Base-by-base conservation (phyloP, 2,329 filamentous ascomycete species). In the Fusarium sterilihyphosum region DNA sequence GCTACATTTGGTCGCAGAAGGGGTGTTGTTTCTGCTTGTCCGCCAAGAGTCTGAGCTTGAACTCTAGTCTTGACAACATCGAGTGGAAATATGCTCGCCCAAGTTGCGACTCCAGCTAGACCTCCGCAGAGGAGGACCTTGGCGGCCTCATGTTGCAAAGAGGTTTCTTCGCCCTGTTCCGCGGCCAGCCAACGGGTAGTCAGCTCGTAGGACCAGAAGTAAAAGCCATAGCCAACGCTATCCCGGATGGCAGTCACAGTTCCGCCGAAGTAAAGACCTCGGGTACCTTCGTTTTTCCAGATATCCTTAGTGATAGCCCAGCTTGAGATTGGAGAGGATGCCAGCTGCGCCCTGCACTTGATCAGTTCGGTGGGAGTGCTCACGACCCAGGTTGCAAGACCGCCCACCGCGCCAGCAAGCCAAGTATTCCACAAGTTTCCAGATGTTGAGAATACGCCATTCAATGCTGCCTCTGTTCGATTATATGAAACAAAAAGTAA, bases 201-300 rank as follows among this genome's bases (percentile, higher is more conserved):
- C 67, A 95, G 85, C 82, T 97, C 93, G 80, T 98, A 98, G 3
- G 93, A 92, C 93, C 93, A 97, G 82, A 98, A 98, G 80, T 98
- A 98, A 82, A 98, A 98, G 0, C 95, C 96, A 83, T 98, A 98
- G n/a, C 96, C 96, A 63, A 98, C 89, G 66, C 92, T 92, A 83
- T 98, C 96, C 57, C 96, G 88, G 46, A 96, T 80, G 61, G 92
- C 94, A 2, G 96, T 98, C 22, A 98, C 90, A 2, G 85, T 86
- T 26, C 96, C 96, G 26, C 95, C 96, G 71, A 91, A 88, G 80
- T 97, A 98, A 29, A 98, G 83, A 0, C 95, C 95, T 44, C 87
- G 86, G 8, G 94, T 86, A 8, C 92, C 90, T 61, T 86, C 82
- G 3, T 81, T 84, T 41, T 82, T 86, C 78, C 91, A 85, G 33